Conservation (phyloP, 2,329 filamentous ascomycete species). For the Xylariomycetidae sp. region DNA sequence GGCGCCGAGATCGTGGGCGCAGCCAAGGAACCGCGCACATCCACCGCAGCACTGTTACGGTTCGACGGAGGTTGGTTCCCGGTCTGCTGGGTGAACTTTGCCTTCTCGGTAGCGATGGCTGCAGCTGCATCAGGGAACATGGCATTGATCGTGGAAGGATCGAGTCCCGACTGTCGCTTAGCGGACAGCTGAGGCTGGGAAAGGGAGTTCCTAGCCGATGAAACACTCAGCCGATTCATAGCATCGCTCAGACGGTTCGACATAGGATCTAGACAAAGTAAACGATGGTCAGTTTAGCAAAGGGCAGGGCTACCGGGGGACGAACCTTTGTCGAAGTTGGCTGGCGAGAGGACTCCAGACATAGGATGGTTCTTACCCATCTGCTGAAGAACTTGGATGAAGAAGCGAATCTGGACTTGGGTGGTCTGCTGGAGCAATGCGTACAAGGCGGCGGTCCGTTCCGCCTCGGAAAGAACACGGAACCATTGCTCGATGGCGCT, state of each 20-base stretch:
- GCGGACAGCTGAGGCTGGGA: conserved; percentile 71
- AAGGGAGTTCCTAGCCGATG: conserved; percentile 81
- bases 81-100: conserved; percentile 93
- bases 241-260: conserved; percentile 92
- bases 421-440: conserved; percentile 96
- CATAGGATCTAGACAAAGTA: conserved; percentile 72
- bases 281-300: conserved; percentile 13
- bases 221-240: conserved; percentile 90
- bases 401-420: conserved; percentile 97
- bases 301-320: conserved; percentile 15
- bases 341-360: conserved; percentile 89
- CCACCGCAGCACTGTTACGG: conserved; percentile 80
- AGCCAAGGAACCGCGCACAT: conserved; percentile 69
- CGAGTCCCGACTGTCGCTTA: conserved; percentile 93
- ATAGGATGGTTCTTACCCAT: conserved; percentile 99
- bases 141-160: conserved; percentile 88
- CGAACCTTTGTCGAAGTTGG: conserved; percentile 93
- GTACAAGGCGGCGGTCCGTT: conserved; percentile 91
- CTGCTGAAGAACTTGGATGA: conserved; percentile 96
- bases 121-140: conserved; percentile 99
- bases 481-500: conserved; percentile 99
- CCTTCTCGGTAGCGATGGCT: conserved; percentile 97
- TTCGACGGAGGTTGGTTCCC: conserved; percentile 87
- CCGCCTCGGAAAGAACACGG: conserved; percentile 91
- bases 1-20: conserved; percentile 71